Evolutionary conservation across 2,329 filamentous ascomycete species (phyloP), one percentile per base, ranked within the genome.

Genomic region (Juglanconis oblonga): DNA sequence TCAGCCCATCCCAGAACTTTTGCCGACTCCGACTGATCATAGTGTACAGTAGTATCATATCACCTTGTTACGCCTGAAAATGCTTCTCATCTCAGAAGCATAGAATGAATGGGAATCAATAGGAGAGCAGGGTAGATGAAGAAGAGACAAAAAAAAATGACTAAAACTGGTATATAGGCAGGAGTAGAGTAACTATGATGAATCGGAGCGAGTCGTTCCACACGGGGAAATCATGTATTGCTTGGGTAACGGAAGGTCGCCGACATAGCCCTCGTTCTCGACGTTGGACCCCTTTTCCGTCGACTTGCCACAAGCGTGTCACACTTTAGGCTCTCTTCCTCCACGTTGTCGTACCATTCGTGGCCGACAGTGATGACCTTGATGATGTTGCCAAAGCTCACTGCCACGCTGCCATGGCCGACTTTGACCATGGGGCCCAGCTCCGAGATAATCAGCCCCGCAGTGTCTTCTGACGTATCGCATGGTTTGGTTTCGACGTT

Each of bases 321-420:
- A 10, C 68, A 64, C 44, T 75, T 72, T 3, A 70, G 65, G 40
- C 68, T 64, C 52, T 68, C 74, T 29, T 67, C 67, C 24, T 48
- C 61, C 32, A 71, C 71, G 14, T 68, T 74, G 48, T 87, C 84
- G 66, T 88, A 89, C 36, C 83, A 77, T 68, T 89, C 87, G 64
- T 84, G 81, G 5, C 87, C 88, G 5, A 88, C 77, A 2, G 83
- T 85, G 58, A 92, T 81, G 54, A 92, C 76, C 73, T 92, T 92
- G 67, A 92, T 79, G 1, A 85, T 79, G 65, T 92, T 90, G 11
- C 89, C 90, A 61, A 92, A 85, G 0, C 83, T 88, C 35, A 93
- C 81, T 0, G 85, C 90, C 3, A 91, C 79, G 54, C 87, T 88
- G 50, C 81, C 79, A 52, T 82, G 80, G 11, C 89, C 89, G 1